Percentiles rank a stretch among this genome's conserved stretches.
phyloP scores from a whole-genome alignment of 345 rosid genomes.

The Citrus sp. region DNA sequence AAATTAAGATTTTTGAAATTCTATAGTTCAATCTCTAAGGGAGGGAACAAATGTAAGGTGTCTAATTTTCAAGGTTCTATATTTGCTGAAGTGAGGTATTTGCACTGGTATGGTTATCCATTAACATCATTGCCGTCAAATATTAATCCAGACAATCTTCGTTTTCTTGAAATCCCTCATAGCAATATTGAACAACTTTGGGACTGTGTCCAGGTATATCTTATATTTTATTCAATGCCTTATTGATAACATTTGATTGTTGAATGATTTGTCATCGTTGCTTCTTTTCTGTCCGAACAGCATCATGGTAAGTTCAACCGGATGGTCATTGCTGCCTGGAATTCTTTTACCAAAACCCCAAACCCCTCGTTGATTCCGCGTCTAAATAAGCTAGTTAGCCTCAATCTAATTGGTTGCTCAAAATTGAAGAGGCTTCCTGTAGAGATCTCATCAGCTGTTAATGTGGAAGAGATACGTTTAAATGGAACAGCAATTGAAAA shows the following conservation, averaged over 20 bases:
- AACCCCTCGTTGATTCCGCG: no score
- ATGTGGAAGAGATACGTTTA: neutral
- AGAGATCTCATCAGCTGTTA: neutral
- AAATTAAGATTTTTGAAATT: no score
- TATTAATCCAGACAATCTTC: neutral
- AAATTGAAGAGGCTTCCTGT: neutral
- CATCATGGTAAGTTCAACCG: no score
- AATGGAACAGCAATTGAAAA: neutral
- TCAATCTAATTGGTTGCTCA: neutral
- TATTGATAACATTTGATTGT: no score
- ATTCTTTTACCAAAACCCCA: no score
- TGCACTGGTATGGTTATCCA: neutral
- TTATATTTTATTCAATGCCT: neutral
- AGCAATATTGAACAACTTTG: neutral
- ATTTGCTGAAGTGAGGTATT: neutral
- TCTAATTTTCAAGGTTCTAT: neutral
- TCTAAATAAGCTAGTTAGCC: no score
- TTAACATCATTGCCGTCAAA: neutral
- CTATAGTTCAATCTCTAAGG: no score
- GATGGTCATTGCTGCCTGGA: no score
- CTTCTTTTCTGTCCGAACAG: no score
- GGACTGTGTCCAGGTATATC: neutral
- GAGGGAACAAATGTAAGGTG: no score
- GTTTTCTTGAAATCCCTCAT: neutral
- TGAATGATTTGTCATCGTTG: no score